A percentile compares a stretch with the other conserved stretches of the same genome.
Evolutionary conservation across 305 asterid species (phyloP).

Genomic region (Fraxinus nigra): DNA sequence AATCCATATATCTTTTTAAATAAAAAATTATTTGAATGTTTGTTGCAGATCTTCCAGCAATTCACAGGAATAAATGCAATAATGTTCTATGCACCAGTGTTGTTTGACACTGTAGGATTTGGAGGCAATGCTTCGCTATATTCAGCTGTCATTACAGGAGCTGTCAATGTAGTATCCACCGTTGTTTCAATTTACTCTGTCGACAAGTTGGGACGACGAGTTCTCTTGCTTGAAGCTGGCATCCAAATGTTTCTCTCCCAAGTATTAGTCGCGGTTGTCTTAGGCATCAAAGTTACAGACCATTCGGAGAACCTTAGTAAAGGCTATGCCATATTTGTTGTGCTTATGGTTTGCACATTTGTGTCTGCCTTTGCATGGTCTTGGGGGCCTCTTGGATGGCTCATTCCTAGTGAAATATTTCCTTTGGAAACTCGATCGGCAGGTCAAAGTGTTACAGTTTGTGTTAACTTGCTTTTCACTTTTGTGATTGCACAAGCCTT

Average conservation of each 20-base stretch:
- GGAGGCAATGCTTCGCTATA: constrained; percentile 64
- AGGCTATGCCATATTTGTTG: constrained; percentile 71
- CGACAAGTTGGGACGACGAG: constrained; percentile 69
- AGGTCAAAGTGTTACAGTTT: constrained; percentile 82
- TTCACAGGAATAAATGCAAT: constrained; percentile 87
- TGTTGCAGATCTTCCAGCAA: constrained; percentile 74
- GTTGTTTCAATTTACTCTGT: constrained; percentile 74
- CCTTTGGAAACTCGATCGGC: constrained; percentile 85
- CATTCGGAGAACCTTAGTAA: constrained; percentile 44
- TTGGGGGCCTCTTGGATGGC: constrained; percentile 97
- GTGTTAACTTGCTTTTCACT: constrained; percentile 70
- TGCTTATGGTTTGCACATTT: constrained; percentile 53
- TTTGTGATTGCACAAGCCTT: constrained; percentile 91
- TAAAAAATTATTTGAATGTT: neutral
- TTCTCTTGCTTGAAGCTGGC: constrained; percentile 71
- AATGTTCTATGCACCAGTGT: constrained; percentile 88
- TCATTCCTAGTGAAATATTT: constrained; percentile 85
- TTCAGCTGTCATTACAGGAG: constrained; percentile 79
- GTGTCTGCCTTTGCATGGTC: constrained; percentile 93
- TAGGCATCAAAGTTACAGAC: constrained; percentile 66
- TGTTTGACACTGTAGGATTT: constrained; percentile 70
- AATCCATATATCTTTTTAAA: neutral
- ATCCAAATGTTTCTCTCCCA: constrained; percentile 83
- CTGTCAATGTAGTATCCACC: constrained; percentile 74
- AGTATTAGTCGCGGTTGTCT: constrained; percentile 47